Evolutionary conservation across 495 filamentous ascomycete species (phyloP).

Genomic region (Aspergillus conjunctus): DNA sequence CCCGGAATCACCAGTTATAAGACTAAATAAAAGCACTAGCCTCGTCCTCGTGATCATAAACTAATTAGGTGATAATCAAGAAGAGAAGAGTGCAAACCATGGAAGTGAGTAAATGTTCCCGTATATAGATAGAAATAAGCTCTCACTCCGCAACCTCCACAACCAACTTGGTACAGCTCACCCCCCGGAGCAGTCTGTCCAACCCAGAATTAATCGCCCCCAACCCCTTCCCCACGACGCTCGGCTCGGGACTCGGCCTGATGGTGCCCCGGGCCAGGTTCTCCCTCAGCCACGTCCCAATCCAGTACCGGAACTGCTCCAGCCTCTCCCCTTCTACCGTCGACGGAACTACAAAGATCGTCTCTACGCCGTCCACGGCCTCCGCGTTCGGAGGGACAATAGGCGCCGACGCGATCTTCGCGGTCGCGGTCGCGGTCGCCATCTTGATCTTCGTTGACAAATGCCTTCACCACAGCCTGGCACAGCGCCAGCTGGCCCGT

Average conservation of each 20-base stretch:
- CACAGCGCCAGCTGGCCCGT: slow-evolving; percentile 36
- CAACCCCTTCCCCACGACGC: slow-evolving; percentile 48
- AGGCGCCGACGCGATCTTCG: slow-evolving; percentile 44
- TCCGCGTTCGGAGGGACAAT: slow-evolving; percentile 32
- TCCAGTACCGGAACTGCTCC: slow-evolving; percentile 41
- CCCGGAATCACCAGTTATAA: too few relatives aligned
- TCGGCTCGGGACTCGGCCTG: slow-evolving; percentile 48
- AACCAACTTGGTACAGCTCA: slow-evolving; percentile 53
- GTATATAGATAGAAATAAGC: too few relatives aligned
- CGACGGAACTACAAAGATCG: slow-evolving; percentile 42
- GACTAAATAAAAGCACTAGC: too few relatives aligned
- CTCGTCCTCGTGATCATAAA: too few relatives aligned
- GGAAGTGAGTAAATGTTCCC: too few relatives aligned
- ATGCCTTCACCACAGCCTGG: slow-evolving; percentile 43
- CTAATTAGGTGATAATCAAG: too few relatives aligned
- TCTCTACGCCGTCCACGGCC: slow-evolving; percentile 40
- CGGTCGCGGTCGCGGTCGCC: too few relatives aligned
- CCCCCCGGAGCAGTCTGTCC: slow-evolving; percentile 42
- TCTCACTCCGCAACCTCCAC: slow-evolving; percentile 44
- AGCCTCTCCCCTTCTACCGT: slow-evolving; percentile 34
- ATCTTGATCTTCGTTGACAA: slow-evolving; percentile 24
- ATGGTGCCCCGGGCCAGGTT: slow-evolving; percentile 43
- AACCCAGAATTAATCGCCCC: slow-evolving; percentile 46
- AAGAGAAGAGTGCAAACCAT: too few relatives aligned
- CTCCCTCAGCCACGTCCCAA: slow-evolving; percentile 47